A percentile compares a stretch with the other conserved stretches of the same genome.
These are phyloP conservation scores for Boletus subcaerulescens DNA, from an alignment of 768 basidiomycete species.

Conservation along the genomic window DNA sequence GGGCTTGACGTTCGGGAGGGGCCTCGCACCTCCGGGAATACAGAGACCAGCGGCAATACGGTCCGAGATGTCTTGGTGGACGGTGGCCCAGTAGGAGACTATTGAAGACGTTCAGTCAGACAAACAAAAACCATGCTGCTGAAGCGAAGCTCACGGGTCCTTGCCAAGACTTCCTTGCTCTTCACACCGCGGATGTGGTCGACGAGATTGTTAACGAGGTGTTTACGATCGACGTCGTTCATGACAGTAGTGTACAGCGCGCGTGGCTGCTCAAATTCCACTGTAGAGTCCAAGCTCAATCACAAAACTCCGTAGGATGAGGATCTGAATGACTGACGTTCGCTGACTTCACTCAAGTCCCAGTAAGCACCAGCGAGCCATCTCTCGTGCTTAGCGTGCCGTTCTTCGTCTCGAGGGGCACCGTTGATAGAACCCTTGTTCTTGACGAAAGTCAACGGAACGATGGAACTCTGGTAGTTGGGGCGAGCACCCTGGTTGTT, in stretches of 20 bases:
- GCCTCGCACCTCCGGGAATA: constrained; percentile 46
- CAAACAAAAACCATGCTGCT: background rate
- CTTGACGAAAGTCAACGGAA: constrained; percentile 62
- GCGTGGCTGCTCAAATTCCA: constrained; percentile 85
- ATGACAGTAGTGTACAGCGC: constrained; percentile 67
- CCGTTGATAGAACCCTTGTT: constrained; percentile 46
- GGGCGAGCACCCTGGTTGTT: constrained; percentile 81
- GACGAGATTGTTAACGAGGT: constrained; percentile 65
- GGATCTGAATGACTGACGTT: constrained; percentile 52
- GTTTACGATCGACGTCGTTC: constrained; percentile 54
- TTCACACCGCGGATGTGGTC: constrained; percentile 62
- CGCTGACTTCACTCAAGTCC: constrained; percentile 71
- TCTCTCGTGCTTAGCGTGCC: constrained; percentile 58
- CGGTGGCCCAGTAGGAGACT: constrained; percentile 79
- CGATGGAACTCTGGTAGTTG: constrained; percentile 81
- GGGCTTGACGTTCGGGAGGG: constrained; percentile 54
- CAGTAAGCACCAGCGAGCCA: constrained; percentile 70
- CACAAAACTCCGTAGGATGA: background rate
- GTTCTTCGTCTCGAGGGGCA: constrained; percentile 36
- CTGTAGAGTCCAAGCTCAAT: constrained; percentile 32
- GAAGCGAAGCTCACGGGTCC: constrained; percentile 54
- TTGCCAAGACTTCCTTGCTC: constrained; percentile 54
- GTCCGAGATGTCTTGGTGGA: constrained; percentile 72
- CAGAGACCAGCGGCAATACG: constrained; percentile 77
- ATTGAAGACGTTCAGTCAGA: constrained; percentile 1